Conservation (phyloP, 1,139 yeast genomes). For the Meyerozyma guilliermondii region DNA sequence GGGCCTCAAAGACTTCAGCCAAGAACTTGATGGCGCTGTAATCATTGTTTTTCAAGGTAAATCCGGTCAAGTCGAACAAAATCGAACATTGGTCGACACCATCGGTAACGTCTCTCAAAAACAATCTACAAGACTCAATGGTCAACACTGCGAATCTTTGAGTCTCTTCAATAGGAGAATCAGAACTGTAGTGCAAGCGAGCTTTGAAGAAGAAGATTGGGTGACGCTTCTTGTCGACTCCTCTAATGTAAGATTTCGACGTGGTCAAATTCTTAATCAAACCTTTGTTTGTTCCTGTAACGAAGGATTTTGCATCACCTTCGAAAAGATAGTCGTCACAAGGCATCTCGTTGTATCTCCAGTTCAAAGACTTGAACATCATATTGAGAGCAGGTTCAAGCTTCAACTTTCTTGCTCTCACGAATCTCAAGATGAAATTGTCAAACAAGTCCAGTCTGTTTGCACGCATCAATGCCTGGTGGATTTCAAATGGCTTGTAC, state of each 20-base stretch:
- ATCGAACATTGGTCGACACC: conserved; percentile 35
- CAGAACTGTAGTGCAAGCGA: conserved; percentile 36
- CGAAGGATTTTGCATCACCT: conserved; percentile 36
- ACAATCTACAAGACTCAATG: conserved; percentile 39
- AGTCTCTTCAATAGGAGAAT: conserved; percentile 33
- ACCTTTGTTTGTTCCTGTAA: conserved; percentile 28
- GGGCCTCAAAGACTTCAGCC: conserved; percentile 43
- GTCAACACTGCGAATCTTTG: conserved; percentile 35
- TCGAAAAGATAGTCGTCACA: conserved; percentile 31
- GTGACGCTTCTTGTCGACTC: conserved; percentile 33
- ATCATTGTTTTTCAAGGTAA: conserved; percentile 43
- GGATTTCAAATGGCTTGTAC: conserved; percentile 23
- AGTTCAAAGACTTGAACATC: conserved; percentile 32
- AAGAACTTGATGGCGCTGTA: conserved; percentile 39
- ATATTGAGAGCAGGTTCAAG: conserved; percentile 28
- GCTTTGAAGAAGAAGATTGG: conserved; percentile 39
- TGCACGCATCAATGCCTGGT: conserved; percentile 17
- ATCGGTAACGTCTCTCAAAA: conserved; percentile 30
- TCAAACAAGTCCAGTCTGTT: conserved; percentile 32
- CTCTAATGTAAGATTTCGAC: conserved; percentile 37
- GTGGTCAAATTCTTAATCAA: conserved; percentile 33
- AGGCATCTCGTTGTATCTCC: conserved; percentile 30
- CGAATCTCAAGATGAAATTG: conserved; percentile 29
- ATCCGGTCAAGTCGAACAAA: conserved; percentile 44
- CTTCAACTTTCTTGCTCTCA: conserved; percentile 42